These are phyloP conservation scores for Arctium minus DNA, from an alignment of 129 eudicot species.

Conservation along the genomic window DNA sequence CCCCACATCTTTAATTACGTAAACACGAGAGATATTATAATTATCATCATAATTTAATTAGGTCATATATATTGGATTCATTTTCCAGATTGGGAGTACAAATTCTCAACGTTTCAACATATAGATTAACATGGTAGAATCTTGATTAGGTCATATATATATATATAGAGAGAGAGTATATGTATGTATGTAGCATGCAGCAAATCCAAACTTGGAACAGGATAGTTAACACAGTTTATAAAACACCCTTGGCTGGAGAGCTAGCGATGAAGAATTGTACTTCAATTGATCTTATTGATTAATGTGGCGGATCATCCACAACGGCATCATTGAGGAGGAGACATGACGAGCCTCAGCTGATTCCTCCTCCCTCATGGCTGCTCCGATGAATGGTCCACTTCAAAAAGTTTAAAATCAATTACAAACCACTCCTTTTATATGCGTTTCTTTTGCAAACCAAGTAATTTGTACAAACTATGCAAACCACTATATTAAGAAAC, in stretches of 20 bases:
- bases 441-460: too few species aligned
- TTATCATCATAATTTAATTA: not conserved
- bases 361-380: constrained; percentile 17
- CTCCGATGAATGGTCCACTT: constrained; percentile 31
- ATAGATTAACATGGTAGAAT: not conserved
- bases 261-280: not conserved
- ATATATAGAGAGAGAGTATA: not conserved
- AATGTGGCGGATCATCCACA: constrained; percentile 57
- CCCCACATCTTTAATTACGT: not conserved
- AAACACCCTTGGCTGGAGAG: not conserved
- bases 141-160: constrained; percentile 4
- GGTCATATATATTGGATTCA: constrained; percentile 7
- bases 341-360: constrained; percentile 15
- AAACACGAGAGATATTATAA: not conserved
- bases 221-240: not conserved
- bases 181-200: not conserved
- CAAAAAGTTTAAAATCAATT: not conserved
- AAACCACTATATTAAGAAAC: too few species aligned
- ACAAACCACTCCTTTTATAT: not conserved
- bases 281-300: constrained; percentile 9
- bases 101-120: not conserved
- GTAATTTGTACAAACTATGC: too few species aligned
- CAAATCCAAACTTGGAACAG: constrained; percentile 7
- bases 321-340: constrained; percentile 30
- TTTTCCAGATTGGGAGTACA: not conserved